Evolutionary conservation across 768 basidiomycete species (phyloP), one percentile per base, ranked within the genome.

Genomic region (Exidia glandulosa): DNA sequence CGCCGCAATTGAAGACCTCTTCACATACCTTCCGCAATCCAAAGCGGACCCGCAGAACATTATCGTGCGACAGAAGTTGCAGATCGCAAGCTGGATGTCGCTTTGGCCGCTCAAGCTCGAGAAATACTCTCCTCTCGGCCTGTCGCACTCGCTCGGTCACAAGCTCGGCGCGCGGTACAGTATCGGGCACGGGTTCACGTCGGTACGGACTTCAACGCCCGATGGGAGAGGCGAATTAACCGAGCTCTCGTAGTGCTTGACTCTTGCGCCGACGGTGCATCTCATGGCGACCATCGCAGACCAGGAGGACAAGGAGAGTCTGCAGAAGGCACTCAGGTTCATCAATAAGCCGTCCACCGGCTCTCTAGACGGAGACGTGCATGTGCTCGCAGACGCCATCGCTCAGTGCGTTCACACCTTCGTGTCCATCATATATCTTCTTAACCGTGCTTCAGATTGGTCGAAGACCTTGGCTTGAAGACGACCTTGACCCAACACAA

Each of bases 121-220:
- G 65, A 77, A 74, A 64, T 83, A 83, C 65, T 76, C 83, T 65
- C 71, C 86, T 4, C 66, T 87, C n/a, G 88, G 88, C 30, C 74
- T 90, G 23, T 90, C 88, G 30, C 89, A 91, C 70, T 73, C 83
- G 2, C 76, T 91, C 3, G 87, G 88, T 3, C 86, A 89, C 68
- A 82, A 78, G 65, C 77, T 88, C 12, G 88, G 88, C 2, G 87
- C 87, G 19, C 74, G 75, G 47, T 91, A 90, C 66, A 72, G 76
- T 57, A 89, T 92, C 59, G 86, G 88, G 25, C 88, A 92, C 68
- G 89, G 89, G 9, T 86, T 89, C 62, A 90, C 89, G 3, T 89
- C 88, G n/a, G 87, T 87, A 62, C 70, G 81, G 66, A 19, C 25
- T 36, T 19, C 7, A 3, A 13, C 36, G 45, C 30, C 14, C 30